A percentile compares a stretch with the other conserved stretches of the same genome.
phyloP scores from a whole-genome alignment of 441 rosid species.

The Populus hybrid region DNA sequence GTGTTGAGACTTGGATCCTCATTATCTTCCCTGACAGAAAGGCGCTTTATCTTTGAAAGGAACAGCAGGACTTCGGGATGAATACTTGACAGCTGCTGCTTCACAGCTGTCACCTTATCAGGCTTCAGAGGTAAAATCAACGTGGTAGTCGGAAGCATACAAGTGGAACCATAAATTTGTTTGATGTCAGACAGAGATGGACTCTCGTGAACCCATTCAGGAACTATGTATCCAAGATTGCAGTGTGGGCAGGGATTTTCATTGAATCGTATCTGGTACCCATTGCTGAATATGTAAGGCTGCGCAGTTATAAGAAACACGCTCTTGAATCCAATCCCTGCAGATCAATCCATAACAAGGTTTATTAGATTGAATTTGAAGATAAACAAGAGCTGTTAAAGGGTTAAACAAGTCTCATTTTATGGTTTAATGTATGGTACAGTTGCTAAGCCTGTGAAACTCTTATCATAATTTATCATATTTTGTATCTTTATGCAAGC shows the following conservation, averaged over 20 bases:
- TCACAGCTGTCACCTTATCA: conserved; percentile 64
- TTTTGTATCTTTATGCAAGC: too few species aligned
- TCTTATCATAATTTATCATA: too few species aligned
- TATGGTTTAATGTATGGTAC: too few species aligned
- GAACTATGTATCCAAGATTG: conserved; percentile 67
- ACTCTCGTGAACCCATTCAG: conserved; percentile 70
- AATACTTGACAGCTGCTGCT: conserved; percentile 47
- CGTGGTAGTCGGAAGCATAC: conserved; percentile 53
- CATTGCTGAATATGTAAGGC: too few species aligned
- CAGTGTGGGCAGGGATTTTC: conserved; percentile 37
- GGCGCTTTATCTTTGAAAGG: conserved; percentile 62
- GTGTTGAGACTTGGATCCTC: conserved; percentile 28
- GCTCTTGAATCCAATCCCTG: conserved; percentile 42
- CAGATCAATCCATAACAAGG: not conserved
- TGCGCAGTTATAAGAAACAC: too few species aligned
- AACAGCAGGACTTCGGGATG: conserved; percentile 70
- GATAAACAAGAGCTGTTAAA: not conserved
- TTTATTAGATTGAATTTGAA: not conserved
- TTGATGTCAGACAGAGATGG: conserved; percentile 45
- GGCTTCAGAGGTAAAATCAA: conserved; percentile 63
- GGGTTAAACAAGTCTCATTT: not conserved
- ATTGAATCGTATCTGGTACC: too few species aligned
- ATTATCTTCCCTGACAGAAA: conserved; percentile 57
- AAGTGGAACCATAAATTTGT: conserved; percentile 42
- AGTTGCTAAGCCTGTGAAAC: too few species aligned